Conservation (phyloP, 2,329 filamentous ascomycete genomes). For the Pseudovirgaria hyperparasitica region DNA sequence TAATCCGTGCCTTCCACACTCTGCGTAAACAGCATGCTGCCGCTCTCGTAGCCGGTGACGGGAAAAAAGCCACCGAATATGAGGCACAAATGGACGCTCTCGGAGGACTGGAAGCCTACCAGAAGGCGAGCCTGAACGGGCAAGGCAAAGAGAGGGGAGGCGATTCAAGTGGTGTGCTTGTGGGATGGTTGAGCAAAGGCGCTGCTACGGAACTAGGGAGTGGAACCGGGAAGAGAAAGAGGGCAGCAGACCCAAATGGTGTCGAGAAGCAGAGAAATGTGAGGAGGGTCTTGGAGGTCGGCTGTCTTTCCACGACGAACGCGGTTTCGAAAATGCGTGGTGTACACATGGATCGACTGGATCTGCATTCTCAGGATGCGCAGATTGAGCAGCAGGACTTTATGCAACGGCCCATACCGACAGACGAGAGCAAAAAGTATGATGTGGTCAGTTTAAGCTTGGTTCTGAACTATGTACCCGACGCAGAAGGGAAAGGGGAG, state of each 20-base stretch:
- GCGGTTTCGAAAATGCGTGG: constrained; percentile 58
- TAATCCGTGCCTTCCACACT: constrained; percentile 48
- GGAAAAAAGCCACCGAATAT: constrained; percentile 27
- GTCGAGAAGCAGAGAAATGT: constrained; percentile 2
- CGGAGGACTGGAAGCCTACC: constrained; percentile 47
- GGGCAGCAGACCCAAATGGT: constrained; percentile 4
- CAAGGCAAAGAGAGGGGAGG: constrained; percentile 48
- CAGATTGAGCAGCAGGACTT: constrained; percentile 86
- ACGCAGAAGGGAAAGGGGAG: constrained; percentile 58
- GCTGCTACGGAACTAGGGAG: constrained; percentile 2
- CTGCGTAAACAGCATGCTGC: constrained; percentile 43
- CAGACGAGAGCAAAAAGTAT: constrained; percentile 50
- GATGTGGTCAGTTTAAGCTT: constrained; percentile 86
- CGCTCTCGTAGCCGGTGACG: constrained; percentile 33
- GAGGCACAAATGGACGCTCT: constrained; percentile 39
- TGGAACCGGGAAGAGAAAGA: constrained; percentile 2
- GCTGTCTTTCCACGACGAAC: constrained; percentile 73
- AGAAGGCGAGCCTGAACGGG: constrained; percentile 49
- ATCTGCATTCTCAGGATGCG: constrained; percentile 73
- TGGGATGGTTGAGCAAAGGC: constrained; percentile 41
- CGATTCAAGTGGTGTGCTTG: constrained; percentile 47
- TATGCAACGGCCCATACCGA: constrained; percentile 71
- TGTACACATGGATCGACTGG: constrained; percentile 72
- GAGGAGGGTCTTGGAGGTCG: constrained; percentile 64
- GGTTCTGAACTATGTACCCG: constrained; percentile 88